Evolutionary conservation across 768 basidiomycete genomes (phyloP), one percentile per base, ranked within the genome.

Genomic region (Phanerochaete sordida): DNA sequence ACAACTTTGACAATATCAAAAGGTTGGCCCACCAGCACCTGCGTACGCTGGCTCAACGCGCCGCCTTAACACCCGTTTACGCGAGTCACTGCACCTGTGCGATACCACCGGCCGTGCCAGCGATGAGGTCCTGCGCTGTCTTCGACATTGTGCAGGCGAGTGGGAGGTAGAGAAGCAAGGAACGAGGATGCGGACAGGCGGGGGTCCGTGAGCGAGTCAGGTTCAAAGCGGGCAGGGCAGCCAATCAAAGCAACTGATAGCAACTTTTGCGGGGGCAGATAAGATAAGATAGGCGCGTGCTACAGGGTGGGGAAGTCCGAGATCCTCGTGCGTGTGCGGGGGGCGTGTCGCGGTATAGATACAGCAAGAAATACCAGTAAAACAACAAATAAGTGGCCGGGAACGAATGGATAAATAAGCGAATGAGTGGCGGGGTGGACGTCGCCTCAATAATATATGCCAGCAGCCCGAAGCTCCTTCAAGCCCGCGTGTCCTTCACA

Each of bases 1-100:
- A 93, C 92, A 76, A 95, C 92, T 87, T 97, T 97, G 76, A 95
- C 91, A 64, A 96, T 95, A 74, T 98, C 95, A 74, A 98, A 98
- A 13, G 95, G 95, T 73, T 96, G 92, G 50, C 93, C 93, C 49
- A 94, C 92, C 48, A 94, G 79, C 61, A 93, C 90, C 90, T 92
- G 61, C 57, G 37, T 24, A 47, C 11, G 49, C 52, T 31, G n/a
- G 52, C 59, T 54, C 28, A 53, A 44, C 51, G 27, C 57, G 39
- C 19, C 57, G 33, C 49, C 23, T 39, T 54, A 13, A 59, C 26
- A 39, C 35, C 57, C 26, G 6, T 43, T 13, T n/a, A 16, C 35
- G 47, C 56, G 52, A 27, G 23, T 28, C 16, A 63, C 67, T 57
- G 65, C 61, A 86, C 91, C 84, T 95, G 95, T 60, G 87, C 86